phyloP scores from a whole-genome alignment of 768 basidiomycete species.

The Lactifluus echinatus region DNA sequence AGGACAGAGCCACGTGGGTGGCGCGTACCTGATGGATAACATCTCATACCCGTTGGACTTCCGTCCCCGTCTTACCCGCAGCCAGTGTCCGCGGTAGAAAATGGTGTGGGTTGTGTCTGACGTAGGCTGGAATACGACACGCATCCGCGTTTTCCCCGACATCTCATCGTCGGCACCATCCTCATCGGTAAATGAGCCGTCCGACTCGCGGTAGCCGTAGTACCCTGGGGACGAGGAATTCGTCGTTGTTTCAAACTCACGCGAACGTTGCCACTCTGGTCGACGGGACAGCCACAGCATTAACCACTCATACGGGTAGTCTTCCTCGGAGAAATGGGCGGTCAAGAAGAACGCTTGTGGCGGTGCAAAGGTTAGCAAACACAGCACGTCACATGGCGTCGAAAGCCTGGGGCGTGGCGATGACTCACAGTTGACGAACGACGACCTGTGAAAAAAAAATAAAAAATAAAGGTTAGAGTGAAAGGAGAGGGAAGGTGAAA shows the following conservation, averaged over 20 bases:
- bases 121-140: slow-evolving; percentile 83
- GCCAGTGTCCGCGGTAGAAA: slow-evolving; percentile 78
- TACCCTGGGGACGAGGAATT: slow-evolving; percentile 57
- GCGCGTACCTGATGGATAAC: slow-evolving; percentile 59
- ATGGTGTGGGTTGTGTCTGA: slow-evolving; percentile 85
- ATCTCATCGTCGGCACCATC: slow-evolving; percentile 42
- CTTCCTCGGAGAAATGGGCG: slow-evolving; percentile 84
- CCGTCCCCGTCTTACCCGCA: slow-evolving; percentile 61
- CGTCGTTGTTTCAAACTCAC: slow-evolving; percentile 85
- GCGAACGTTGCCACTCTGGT: slow-evolving; percentile 82
- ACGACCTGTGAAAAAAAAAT: slow-evolving; percentile 42
- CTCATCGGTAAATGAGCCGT: slow-evolving; percentile 52
- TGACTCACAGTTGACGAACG: slow-evolving; percentile 78
- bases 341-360: slow-evolving; percentile 54
- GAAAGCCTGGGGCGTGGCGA: not conserved
- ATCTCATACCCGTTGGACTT: slow-evolving; percentile 69
- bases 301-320: slow-evolving; percentile 86
- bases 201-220: slow-evolving; percentile 35
- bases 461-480: not conserved
- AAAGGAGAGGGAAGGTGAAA: not conserved
- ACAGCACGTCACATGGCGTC: slow-evolving; percentile 16
- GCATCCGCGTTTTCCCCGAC: slow-evolving; percentile 61
- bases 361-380: slow-evolving; percentile 18
- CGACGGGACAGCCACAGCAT: slow-evolving; percentile 85
- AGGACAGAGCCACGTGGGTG: not conserved